Conservation (phyloP, 78 protist genomes). For the Anaeramoeba flamelloides region DNA sequence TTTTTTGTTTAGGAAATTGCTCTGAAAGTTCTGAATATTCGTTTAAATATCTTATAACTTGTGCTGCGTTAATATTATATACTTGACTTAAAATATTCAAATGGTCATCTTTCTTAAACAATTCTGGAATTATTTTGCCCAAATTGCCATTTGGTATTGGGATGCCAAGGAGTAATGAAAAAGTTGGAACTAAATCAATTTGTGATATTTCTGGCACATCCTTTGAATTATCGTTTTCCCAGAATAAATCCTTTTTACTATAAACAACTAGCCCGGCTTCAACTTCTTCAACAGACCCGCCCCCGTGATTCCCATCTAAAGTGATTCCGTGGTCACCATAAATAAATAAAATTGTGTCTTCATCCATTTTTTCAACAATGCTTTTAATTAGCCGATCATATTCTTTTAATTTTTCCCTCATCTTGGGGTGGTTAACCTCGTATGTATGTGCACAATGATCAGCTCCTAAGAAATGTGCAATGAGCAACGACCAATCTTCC, state of each 20-base stretch:
- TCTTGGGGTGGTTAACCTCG: conserved; percentile 45
- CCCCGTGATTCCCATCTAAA: conserved; percentile 59
- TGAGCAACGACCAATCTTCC: conserved; percentile 45
- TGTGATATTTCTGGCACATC: conserved; percentile 27
- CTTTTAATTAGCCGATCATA: conserved; percentile 16
- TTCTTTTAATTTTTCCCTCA: conserved; percentile 46
- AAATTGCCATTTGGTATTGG: conserved; percentile 68
- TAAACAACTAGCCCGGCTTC: conserved; percentile 10
- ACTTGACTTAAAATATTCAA: not conserved
- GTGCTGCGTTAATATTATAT: not conserved
- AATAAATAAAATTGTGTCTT: conserved; percentile 51
- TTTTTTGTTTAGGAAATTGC: not conserved
- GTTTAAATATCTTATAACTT: not conserved
- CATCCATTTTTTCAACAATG: conserved; percentile 16
- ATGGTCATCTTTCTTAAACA: conserved; percentile 19
- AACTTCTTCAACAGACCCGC: conserved; percentile 25
- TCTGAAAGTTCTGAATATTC: not conserved
- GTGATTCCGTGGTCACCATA: conserved; percentile 95
- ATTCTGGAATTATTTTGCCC: conserved; percentile 29
- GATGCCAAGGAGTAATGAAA: conserved; percentile 44
- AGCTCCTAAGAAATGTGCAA: conserved; percentile 80
- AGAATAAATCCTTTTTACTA: not conserved
- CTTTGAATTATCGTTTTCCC: not conserved
- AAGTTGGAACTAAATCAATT: conserved; percentile 65
- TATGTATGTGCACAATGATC: conserved; percentile 81